These are phyloP conservation scores for Lactarius vividus DNA, from an alignment of 768 basidiomycete genomes.

Conservation along the genomic window DNA sequence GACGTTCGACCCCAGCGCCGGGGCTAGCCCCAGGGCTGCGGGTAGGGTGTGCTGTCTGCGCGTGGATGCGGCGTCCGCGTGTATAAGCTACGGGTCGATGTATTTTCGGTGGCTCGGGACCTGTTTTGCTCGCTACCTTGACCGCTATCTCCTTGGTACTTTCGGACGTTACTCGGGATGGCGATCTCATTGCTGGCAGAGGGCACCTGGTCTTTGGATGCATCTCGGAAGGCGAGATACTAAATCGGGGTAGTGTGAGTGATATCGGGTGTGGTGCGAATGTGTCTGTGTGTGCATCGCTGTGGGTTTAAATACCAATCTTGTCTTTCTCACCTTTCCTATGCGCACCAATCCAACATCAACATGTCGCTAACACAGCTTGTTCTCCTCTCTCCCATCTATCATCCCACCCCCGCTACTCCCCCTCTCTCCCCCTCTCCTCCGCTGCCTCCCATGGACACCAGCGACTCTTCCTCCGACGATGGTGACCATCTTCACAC, in stretches of 20 bases:
- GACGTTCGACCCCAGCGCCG: constrained; percentile 8
- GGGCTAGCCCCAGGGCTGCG: constrained; percentile 14
- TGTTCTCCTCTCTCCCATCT: constrained; percentile 20
- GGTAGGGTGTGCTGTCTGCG: constrained; percentile 12
- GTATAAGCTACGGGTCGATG: not conserved
- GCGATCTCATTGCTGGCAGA: not conserved
- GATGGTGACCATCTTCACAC: constrained; percentile 28
- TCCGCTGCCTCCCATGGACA: constrained; percentile 19
- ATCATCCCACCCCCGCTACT: constrained; percentile 12
- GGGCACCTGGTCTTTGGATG: not conserved
- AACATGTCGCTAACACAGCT: constrained; percentile 4
- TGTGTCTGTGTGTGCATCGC: not conserved
- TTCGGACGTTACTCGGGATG: constrained; percentile 2
- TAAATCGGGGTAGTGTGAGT: constrained; percentile 1
- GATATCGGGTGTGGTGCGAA: not conserved
- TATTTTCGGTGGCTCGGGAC: constrained; percentile 16
- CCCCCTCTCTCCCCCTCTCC: constrained; percentile 23
- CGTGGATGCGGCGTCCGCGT: not conserved
- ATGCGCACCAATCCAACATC: not conserved
- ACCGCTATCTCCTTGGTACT: not conserved
- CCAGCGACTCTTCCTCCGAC: constrained; percentile 26
- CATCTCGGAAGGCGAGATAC: not conserved
- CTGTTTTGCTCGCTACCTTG: constrained; percentile 9
- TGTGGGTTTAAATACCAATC: constrained; percentile 24
- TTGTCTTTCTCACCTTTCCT: not conserved